phyloP scores from a whole-genome alignment of 345 rosid species.

The Linum lewisii region DNA sequence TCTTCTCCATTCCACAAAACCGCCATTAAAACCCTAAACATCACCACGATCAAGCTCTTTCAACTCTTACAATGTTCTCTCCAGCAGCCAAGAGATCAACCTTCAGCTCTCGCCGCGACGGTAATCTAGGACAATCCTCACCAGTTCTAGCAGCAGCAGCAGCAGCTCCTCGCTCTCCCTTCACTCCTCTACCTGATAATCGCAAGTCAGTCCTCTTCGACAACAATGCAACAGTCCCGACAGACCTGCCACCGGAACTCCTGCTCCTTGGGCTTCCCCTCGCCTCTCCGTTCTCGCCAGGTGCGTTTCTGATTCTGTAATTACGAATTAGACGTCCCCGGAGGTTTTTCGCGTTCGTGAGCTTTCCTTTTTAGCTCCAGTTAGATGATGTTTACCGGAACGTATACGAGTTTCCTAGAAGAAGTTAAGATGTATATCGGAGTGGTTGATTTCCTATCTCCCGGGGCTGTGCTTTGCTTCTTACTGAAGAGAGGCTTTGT shows the following conservation, averaged over 20 bases:
- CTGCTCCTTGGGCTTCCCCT: constrained; percentile 85
- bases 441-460: no score
- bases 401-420: no score
- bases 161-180: constrained; percentile 38
- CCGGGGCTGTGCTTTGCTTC: no score
- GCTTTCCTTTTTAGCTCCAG: not conserved
- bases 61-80: constrained; percentile 48
- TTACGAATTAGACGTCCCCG: not conserved
- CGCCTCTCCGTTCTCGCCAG: constrained; percentile 87
- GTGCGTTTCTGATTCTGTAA: constrained; percentile 22
- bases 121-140: constrained; percentile 20
- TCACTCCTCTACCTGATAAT: constrained; percentile 40
- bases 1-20: not conserved
- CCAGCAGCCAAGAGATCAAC: constrained; percentile 52
- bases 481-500: no score
- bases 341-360: not conserved
- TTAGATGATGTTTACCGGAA: no score
- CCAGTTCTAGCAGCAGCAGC: not conserved
- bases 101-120: constrained; percentile 34
- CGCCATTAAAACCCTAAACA: constrained; percentile 29
- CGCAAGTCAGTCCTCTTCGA: constrained; percentile 19
- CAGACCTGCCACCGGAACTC: constrained; percentile 73
- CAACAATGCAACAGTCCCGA: constrained; percentile 32
- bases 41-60: not conserved
- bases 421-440: no score